Percentiles rank a stretch among this genome's conserved stretches.
Conservation (phyloP, 106 monocot genomes). For the Dactylorhiza incarnata region DNA sequence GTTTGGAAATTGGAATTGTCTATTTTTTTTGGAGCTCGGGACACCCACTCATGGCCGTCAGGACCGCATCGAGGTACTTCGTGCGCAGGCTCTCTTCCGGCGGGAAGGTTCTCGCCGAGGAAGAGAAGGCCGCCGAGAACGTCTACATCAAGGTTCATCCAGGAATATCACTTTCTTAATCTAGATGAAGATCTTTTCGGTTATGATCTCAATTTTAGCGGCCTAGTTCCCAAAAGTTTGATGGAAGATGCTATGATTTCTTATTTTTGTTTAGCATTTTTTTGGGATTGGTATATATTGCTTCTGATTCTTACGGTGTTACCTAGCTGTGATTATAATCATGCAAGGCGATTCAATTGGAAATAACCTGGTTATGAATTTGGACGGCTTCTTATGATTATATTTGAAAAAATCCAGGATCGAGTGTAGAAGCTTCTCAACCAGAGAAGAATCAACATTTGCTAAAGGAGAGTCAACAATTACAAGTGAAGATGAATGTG, state of each 20-base stretch:
- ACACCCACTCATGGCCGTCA: slow-evolving; percentile 15
- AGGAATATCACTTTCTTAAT: neutral
- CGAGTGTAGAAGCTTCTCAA: too few relatives aligned
- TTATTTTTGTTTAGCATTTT: neutral
- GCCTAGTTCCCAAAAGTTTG: neutral
- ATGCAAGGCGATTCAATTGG: too few relatives aligned
- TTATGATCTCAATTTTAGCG: too few relatives aligned
- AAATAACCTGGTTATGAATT: too few relatives aligned
- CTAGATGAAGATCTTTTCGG: neutral
- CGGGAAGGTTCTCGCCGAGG: slow-evolving; percentile 50
- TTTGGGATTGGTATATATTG: neutral
- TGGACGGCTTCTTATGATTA: too few relatives aligned
- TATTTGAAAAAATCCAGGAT: too few relatives aligned
- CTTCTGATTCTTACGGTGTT: neutral
- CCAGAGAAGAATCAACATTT: too few relatives aligned
- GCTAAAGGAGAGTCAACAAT: too few relatives aligned
- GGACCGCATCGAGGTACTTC: slow-evolving; percentile 23
- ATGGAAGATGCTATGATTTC: neutral
- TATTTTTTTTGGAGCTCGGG: too few relatives aligned
- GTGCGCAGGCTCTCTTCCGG: slow-evolving; percentile 31
- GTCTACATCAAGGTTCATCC: slow-evolving; percentile 51
- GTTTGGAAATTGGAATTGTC: too few relatives aligned
- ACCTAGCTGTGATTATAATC: too few relatives aligned
- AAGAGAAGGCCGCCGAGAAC: slow-evolving; percentile 72
- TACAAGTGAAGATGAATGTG: too few relatives aligned